A percentile compares a stretch with the other conserved stretches of the same genome.
Conservation (phyloP, 78 protist species). For the Protostelium mycophagum region DNA sequence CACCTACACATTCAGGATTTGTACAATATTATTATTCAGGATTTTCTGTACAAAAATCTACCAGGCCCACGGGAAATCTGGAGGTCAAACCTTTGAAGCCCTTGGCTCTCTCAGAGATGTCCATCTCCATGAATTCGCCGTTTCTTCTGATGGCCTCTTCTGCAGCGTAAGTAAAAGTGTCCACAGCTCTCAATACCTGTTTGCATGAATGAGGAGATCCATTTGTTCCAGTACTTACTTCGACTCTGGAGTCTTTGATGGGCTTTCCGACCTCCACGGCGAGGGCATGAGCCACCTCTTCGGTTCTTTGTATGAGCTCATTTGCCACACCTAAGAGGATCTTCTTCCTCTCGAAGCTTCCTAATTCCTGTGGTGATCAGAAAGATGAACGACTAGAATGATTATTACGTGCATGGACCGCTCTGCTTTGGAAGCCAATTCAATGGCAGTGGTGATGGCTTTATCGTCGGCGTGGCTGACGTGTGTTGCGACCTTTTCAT, state of each 20-base stretch:
- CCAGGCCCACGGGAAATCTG: conserved; percentile 68
- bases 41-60: neutral
- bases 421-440: conserved; percentile 39
- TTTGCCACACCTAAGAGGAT: conserved; percentile 32
- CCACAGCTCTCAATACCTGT: conserved; percentile 35
- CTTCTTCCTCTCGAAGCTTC: conserved; percentile 14
- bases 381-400: neutral
- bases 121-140: conserved; percentile 40
- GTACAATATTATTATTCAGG: no score
- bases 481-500: neutral
- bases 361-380: conserved; percentile 10
- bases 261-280: conserved; percentile 67
- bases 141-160: conserved; percentile 54
- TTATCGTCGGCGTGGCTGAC: neutral
- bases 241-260: conserved; percentile 36
- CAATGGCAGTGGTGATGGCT: neutral
- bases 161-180: conserved; percentile 64
- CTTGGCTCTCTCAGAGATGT: conserved; percentile 32
- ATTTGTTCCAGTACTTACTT: conserved; percentile 12
- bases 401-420: conserved; percentile 20
- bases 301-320: conserved; percentile 23
- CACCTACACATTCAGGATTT: neutral
- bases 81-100: conserved; percentile 46
- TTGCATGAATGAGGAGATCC: neutral
- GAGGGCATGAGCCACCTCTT: conserved; percentile 46